Evolutionary conservation across 345 rosid species (phyloP).

Genomic region (Salix koriyanagi): DNA sequence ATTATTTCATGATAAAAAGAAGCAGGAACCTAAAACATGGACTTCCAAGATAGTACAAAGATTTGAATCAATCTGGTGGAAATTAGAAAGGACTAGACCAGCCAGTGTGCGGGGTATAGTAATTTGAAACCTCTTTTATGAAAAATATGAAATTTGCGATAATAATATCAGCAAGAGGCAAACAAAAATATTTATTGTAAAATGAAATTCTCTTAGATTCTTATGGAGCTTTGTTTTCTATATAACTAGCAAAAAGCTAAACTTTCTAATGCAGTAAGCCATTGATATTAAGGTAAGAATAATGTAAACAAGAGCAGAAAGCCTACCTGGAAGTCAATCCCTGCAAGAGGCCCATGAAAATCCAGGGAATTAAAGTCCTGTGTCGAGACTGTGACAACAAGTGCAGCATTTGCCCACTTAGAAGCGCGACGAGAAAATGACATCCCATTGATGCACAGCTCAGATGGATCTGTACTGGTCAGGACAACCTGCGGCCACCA

Average conservation of each 20-base stretch:
- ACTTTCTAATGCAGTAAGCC: not conserved
- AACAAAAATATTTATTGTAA: not conserved
- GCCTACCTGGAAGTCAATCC: conserved; percentile 82
- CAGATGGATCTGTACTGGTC: conserved; percentile 76
- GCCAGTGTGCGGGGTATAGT: not conserved
- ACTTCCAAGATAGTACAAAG: not conserved
- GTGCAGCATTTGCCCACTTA: conserved; percentile 95
- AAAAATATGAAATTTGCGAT: not conserved
- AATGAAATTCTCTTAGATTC: not conserved
- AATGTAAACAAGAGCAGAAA: not conserved
- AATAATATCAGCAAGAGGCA: not conserved
- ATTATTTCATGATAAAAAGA: not conserved
- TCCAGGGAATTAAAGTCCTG: conserved; percentile 61
- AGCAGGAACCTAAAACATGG: not conserved
- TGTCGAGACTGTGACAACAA: conserved; percentile 68
- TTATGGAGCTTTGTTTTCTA: not conserved
- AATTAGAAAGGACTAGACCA: not conserved
- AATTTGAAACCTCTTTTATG: not conserved
- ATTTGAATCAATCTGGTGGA: not conserved
- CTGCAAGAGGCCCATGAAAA: conserved; percentile 84
- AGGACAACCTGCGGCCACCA: conserved; percentile 71
- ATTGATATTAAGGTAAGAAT: not conserved
- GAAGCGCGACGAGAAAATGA: conserved; percentile 95
- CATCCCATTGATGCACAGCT: conserved; percentile 94
- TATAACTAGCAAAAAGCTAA: not conserved